Evolutionary conservation across 805 yeast genomes (phyloP).

Genomic region (Metschnikowia noctiluminum): DNA sequence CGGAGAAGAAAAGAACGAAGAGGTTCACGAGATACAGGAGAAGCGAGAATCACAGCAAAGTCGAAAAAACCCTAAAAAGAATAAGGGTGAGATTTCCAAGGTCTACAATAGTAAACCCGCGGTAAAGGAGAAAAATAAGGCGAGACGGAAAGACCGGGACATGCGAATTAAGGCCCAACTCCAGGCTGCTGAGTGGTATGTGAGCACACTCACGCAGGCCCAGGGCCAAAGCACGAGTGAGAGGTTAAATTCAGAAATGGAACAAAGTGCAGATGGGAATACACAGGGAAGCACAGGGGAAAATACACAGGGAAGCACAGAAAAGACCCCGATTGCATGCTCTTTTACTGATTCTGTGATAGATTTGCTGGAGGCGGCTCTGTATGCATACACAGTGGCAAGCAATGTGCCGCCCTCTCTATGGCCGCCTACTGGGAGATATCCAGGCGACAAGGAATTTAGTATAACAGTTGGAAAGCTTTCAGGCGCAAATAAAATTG

Average conservation of each 20-base stretch:
- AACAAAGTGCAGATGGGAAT: no score
- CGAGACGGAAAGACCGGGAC: conserved; percentile 45
- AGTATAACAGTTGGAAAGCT: not conserved
- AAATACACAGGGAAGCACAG: no score
- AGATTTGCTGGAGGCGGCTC: not conserved
- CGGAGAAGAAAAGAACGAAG: conserved; percentile 22
- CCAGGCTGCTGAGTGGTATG: conserved; percentile 10
- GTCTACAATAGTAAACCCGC: conserved; percentile 46
- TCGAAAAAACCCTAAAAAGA: conserved; percentile 30
- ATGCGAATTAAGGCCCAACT: conserved; percentile 36
- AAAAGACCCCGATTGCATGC: no score
- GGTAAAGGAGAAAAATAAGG: conserved; percentile 45
- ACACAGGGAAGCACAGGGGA: no score
- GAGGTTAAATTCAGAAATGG: no score
- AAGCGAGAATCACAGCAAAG: no score
- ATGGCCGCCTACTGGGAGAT: conserved; percentile 10
- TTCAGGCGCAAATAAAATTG: not conserved
- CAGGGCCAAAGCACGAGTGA: no score
- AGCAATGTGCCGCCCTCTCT: conserved; percentile 1
- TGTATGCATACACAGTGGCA: conserved; percentile 8
- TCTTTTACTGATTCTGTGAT: no score
- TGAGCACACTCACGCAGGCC: not conserved
- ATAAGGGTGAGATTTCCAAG: conserved; percentile 33
- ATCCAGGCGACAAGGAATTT: conserved; percentile 7
- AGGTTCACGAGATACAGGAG: not conserved